A percentile compares a stretch with the other conserved stretches of the same genome.
phyloP scores from a whole-genome alignment of 345 rosid species.

The Nephelium lappaceum region DNA sequence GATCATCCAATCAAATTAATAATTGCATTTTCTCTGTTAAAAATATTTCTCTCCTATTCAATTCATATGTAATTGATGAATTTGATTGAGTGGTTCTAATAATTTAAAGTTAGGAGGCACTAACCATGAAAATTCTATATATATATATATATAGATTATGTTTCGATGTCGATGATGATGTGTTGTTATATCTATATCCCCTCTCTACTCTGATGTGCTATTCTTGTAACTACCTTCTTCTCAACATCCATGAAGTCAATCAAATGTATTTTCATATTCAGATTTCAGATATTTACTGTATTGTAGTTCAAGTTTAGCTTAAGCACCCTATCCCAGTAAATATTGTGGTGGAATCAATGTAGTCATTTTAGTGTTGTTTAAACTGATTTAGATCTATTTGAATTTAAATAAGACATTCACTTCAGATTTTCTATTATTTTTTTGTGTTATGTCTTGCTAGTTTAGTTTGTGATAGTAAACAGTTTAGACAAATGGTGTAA shows the following conservation, averaged over 20 bases:
- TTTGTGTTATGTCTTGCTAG: not conserved
- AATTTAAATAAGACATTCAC: not conserved
- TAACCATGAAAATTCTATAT: no score
- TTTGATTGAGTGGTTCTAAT: no score
- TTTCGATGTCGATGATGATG: no score
- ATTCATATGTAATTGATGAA: no score
- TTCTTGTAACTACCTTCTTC: not conserved
- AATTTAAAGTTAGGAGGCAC: no score
- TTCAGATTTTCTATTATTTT: not conserved
- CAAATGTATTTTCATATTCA: no score
- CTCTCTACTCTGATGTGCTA: not conserved
- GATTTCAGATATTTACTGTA: not conserved
- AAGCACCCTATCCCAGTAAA: not conserved
- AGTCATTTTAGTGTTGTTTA: not conserved
- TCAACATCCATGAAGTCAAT: not conserved
- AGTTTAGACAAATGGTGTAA: not conserved
- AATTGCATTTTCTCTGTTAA: no score
- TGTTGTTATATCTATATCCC: no score
- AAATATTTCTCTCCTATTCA: no score
- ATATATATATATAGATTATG: no score
- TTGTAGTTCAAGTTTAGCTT: not conserved
- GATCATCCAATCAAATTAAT: no score
- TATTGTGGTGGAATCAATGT: not conserved
- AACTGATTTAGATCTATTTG: constrained; percentile 1
- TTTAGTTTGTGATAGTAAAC: not conserved